Evolutionary conservation across 768 basidiomycete genomes (phyloP).

Genomic region (Porpolomopsis calyptriformis): DNA sequence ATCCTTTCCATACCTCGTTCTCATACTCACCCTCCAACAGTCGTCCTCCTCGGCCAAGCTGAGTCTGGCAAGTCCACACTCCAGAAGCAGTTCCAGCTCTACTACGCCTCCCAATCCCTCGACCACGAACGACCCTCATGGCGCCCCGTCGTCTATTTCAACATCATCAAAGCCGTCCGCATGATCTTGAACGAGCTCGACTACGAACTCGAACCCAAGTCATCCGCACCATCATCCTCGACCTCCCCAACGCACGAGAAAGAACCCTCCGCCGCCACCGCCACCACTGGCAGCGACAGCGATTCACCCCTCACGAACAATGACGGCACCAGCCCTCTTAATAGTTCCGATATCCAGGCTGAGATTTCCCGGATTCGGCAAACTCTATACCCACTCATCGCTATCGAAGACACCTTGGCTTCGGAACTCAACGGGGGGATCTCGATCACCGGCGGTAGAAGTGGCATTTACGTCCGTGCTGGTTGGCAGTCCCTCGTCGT

Average conservation of each 20-base stretch:
- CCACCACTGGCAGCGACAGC: no score
- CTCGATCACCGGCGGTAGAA: constrained; percentile 46
- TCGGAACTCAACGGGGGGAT: constrained; percentile 60
- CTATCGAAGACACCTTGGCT: constrained; percentile 57
- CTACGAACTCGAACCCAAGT: constrained; percentile 42
- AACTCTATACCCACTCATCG: constrained; percentile 50
- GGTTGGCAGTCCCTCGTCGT: constrained; percentile 58
- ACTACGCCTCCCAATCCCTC: constrained; percentile 61
- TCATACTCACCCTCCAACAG: constrained; percentile 20
- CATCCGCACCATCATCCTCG: no score
- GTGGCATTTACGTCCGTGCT: constrained; percentile 55
- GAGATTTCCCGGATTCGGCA: constrained; percentile 45
- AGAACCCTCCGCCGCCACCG: no score
- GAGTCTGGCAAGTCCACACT: constrained; percentile 63
- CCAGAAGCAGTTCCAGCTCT: constrained; percentile 77
- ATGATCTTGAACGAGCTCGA: constrained; percentile 67
- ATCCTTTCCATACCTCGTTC: constrained; percentile 1
- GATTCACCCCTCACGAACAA: no score
- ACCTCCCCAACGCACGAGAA: no score
- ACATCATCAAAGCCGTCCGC: constrained; percentile 69
- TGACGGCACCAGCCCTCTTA: constrained; percentile 10
- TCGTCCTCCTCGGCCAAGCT: constrained; percentile 66
- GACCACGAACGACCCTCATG: constrained; percentile 65
- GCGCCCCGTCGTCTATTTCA: constrained; percentile 75
- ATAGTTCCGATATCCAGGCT: constrained; percentile 11